Conservation (phyloP, 2,329 filamentous ascomycete species). For the Calonectria ilicicola region DNA sequence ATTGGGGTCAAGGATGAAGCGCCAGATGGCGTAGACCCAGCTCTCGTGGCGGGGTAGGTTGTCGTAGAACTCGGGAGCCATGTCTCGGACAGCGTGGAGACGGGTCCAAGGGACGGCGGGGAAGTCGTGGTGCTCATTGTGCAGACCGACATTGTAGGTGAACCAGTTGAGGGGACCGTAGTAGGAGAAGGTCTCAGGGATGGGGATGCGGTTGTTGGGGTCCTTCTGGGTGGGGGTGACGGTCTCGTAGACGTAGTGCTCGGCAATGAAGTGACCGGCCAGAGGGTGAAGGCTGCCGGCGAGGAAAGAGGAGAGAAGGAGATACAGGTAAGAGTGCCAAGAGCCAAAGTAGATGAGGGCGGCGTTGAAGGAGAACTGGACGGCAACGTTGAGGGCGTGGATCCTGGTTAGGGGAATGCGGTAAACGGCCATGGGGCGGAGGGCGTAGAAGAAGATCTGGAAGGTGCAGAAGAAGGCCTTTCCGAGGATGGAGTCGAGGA, state of each 20-base stretch:
- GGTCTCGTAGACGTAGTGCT: conserved; percentile 88
- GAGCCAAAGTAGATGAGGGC: conserved; percentile 72
- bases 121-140: conserved; percentile 99
- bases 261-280: conserved; percentile 97
- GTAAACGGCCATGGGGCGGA: conserved; percentile 96
- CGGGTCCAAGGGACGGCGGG: conserved; percentile 96
- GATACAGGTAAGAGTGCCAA: conserved; percentile 78
- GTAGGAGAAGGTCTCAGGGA: conserved; percentile 97
- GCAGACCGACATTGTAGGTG: conserved; percentile 96
- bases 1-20: conserved; percentile 90
- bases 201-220: conserved; percentile 70
- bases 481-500: conserved; percentile 93
- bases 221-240: conserved; percentile 66
- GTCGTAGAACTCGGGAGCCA: conserved; percentile 92
- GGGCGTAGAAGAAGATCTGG: conserved; percentile 98
- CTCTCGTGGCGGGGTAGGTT: conserved; percentile 87
- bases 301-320: conserved; percentile 91
- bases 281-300: conserved; percentile 94
- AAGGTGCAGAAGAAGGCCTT: conserved; percentile 99
- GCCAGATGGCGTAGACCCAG: conserved; percentile 95
- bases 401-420: conserved; percentile 87
- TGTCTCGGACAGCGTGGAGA: conserved; percentile 79
- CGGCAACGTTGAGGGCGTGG: conserved; percentile 83
- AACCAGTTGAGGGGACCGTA: conserved; percentile 93
- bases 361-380: conserved; percentile 84